Base-by-base conservation (phyloP, 179 eudicot genomes). In the Patellifolia procumbens region DNA sequence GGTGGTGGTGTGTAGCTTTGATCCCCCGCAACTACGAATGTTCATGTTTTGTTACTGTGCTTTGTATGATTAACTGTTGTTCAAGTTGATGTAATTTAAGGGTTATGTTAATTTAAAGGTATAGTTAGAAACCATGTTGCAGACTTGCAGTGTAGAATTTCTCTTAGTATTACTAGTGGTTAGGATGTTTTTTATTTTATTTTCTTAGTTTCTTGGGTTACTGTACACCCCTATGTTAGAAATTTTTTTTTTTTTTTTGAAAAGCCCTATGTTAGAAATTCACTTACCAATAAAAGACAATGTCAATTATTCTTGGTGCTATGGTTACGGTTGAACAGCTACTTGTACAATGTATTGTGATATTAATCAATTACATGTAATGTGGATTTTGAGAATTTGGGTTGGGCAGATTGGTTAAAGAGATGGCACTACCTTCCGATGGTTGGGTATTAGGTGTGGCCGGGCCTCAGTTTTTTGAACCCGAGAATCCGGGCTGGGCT, bases 61-160 rank as follows among this genome's bases (percentile, higher is more conserved):
- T 15, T 68, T 74, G 79, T 78, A 78, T 74, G 45, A 56, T 62
- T 63, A 65, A n/a, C 59, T 70, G 60, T 19, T 71, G 81, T 73
- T 55, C 22, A n/a, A 65, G 64, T 35, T 65, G 73, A 68, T 74
- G 81, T 78, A 60, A 67, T 67, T 73, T 67, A 56, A 59, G 48
- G 67, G 48, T 61, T 32, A 60, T 46, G 59, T 70, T 70, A 66
- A 80, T 65, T 70, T 74, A 58, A 77, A 76, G 74, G 3, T 58
- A 67, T 56, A 81, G 74, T 49, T 39, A 67, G 70, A 39, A 58
- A 66, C 43, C 76, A 48, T 59, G 63, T 11, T 48, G 13, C 17
- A 48, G 52, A 56, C 15, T 59, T 59, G 76, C 62, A 73, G 70
- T 72, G 59, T 74, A 73, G 43, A 65, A 29, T 26, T 74, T 43